Evolutionary conservation across 2,329 filamentous ascomycete species (phyloP).

Genomic region (Ophiostoma triangulosporum): DNA sequence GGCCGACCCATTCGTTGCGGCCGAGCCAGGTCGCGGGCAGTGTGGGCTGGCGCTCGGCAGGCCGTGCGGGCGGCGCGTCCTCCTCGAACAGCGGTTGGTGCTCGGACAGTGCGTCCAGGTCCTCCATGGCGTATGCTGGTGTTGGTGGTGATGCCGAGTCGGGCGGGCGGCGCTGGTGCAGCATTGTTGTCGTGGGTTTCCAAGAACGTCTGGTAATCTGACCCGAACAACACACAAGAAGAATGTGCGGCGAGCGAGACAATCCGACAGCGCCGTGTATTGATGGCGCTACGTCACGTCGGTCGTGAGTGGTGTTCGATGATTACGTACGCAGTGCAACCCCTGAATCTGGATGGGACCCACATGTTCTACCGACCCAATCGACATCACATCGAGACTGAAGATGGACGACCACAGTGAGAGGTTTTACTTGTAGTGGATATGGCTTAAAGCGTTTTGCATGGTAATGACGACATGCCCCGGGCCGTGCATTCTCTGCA

Average conservation of each 20-base stretch:
- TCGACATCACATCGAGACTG: neutral
- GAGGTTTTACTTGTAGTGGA: too few species aligned
- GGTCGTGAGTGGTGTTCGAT: neutral
- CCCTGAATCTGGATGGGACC: neutral
- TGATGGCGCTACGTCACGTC: neutral
- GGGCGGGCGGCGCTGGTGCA: constrained; percentile 5
- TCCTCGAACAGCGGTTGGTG: neutral
- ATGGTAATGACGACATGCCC: too few species aligned
- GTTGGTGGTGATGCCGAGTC: neutral
- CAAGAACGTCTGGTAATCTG: neutral
- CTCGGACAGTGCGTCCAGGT: neutral
- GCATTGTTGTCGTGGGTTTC: neutral
- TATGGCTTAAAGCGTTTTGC: too few species aligned
- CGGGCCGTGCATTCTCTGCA: too few species aligned
- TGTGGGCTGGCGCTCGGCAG: neutral
- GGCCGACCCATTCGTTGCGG: constrained; percentile 46
- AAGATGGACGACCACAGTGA: neutral
- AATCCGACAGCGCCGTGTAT: neutral
- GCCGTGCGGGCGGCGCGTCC: neutral
- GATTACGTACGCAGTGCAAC: neutral
- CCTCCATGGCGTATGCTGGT: neutral
- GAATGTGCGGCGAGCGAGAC: neutral
- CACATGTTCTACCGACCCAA: neutral
- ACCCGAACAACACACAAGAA: too few species aligned
- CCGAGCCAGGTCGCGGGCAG: constrained; percentile 15